phyloP scores from a whole-genome alignment of 345 rosid species.

The Citropsis articulata region DNA sequence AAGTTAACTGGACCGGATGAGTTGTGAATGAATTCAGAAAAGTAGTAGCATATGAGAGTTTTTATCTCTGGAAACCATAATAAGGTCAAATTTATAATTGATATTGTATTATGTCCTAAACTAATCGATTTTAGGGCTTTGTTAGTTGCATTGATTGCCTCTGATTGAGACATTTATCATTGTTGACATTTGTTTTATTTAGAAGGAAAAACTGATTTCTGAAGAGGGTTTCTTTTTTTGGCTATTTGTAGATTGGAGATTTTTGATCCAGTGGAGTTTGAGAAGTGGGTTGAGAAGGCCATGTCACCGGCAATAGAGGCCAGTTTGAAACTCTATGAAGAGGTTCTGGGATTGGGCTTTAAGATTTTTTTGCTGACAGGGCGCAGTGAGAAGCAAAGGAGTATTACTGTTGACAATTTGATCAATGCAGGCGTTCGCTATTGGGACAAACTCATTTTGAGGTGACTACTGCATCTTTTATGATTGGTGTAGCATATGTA shows the following conservation, averaged over 20 bases:
- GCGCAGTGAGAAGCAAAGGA: conserved; percentile 61
- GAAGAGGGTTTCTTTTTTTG: conserved; percentile 11
- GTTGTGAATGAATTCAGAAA: neutral
- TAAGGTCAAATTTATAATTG: neutral
- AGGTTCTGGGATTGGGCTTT: conserved; percentile 60
- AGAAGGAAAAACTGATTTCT: conserved; percentile 17
- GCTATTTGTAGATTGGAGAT: conserved; percentile 54
- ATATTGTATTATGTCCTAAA: neutral
- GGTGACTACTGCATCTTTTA: conserved; percentile 34
- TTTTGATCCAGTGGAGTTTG: conserved; percentile 62
- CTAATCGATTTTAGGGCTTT: neutral
- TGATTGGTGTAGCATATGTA: neutral
- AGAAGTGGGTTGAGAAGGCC: conserved; percentile 82
- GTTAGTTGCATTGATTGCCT: neutral
- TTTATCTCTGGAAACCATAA: neutral
- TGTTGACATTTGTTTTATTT: neutral
- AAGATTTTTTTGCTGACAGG: conserved; percentile 85
- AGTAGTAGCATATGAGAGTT: neutral
- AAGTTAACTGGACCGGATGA: neutral
- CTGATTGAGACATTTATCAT: conserved; percentile 1
- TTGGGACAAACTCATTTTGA: conserved; percentile 91
- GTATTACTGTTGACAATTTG: conserved; percentile 63
- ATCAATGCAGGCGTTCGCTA: conserved; percentile 59
- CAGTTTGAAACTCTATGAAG: conserved; percentile 74
- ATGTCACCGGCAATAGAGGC: conserved; percentile 64